phyloP scores from a whole-genome alignment of 345 rosid genomes.

The Luvunga scandens region DNA sequence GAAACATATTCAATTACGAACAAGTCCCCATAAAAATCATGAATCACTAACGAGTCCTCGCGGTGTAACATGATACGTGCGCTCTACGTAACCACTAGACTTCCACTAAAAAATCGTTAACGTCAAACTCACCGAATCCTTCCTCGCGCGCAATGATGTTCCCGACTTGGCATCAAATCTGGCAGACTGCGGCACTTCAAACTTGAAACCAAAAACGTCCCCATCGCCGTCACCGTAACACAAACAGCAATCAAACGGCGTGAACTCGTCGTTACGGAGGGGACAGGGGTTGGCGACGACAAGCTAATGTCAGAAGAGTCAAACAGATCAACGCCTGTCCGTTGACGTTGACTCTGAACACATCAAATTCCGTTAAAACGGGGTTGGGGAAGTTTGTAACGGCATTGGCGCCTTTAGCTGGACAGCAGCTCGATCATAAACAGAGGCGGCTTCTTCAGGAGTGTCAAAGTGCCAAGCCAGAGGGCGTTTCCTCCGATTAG shows the following conservation, averaged over 20 bases:
- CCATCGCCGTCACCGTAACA: conserved; percentile 11
- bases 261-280: conserved; percentile 19
- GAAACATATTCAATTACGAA: not conserved
- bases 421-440: conserved; percentile 52
- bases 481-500: conserved; percentile 32
- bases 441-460: conserved; percentile 60
- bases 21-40: not conserved
- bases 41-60: not conserved
- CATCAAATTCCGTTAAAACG: conserved; percentile 13
- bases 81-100: not conserved
- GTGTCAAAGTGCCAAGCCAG: conserved; percentile 55
- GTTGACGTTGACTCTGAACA: not conserved
- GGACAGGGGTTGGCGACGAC: conserved; percentile 40
- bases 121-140: conserved; percentile 24
- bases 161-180: conserved; percentile 15
- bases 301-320: not conserved
- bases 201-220: conserved; percentile 28
- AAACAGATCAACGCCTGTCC: not conserved
- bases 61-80: not conserved
- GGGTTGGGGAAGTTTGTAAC: conserved; percentile 47
- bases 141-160: conserved; percentile 4
- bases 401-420: conserved; percentile 44
- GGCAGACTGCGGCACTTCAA: conserved; percentile 16
- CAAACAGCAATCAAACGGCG: conserved; percentile 10
- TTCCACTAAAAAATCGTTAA: conserved; percentile 34